Evolutionary conservation across 805 yeast species (phyloP), one percentile per base, ranked within the genome.

Genomic region (Saccharomyces eubayanus): DNA sequence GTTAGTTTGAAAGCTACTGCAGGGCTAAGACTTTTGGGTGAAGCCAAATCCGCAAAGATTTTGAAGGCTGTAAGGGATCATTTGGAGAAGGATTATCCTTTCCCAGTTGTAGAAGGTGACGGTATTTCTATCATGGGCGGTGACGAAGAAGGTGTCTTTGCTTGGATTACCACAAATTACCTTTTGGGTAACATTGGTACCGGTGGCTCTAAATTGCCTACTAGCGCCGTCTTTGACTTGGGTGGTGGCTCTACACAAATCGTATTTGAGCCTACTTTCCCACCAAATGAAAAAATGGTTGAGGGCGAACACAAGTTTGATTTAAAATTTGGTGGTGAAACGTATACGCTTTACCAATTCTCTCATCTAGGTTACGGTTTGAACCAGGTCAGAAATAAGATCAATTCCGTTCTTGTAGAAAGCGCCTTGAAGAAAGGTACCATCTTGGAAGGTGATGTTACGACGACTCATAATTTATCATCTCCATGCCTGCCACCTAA

Each of bases 231-330:
- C 10, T 94, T 94, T 66, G 99, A 94, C 71, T 80, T 94, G 56
- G 99, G 99, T 62, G 99, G 99, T 65, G 98, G 98, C 3, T 89
- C 97, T 6, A 94, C 99, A 12, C 99, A 95, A 74, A 90, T 94
- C 73, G 99, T 94, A 6, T 94, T 94, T 70, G 98, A 94, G 76
- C 99, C 99, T 24, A 78, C 79, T n/a, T 83, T 83, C 66, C 71
- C 75, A 51, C 75, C 80, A 47, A 77, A 77, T 48, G 85, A 84
- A 62, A 67, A 75, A 59, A 80, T 92, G 86, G 73, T 79, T 49
- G 90, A 84, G 11, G 96, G 97, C 55, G 97, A 91, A 66, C 96
- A 89, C 74, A 87, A 88, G 71, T 90, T 84, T 68, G 80, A 80
- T 57, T 77, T 90, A 61, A 70, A 77, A 24, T 94, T 92, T 70